Percentiles rank a stretch among this genome's conserved stretches.
Conservation (phyloP, 169 alveolate genomes). For the Cryptosporidium felis region DNA sequence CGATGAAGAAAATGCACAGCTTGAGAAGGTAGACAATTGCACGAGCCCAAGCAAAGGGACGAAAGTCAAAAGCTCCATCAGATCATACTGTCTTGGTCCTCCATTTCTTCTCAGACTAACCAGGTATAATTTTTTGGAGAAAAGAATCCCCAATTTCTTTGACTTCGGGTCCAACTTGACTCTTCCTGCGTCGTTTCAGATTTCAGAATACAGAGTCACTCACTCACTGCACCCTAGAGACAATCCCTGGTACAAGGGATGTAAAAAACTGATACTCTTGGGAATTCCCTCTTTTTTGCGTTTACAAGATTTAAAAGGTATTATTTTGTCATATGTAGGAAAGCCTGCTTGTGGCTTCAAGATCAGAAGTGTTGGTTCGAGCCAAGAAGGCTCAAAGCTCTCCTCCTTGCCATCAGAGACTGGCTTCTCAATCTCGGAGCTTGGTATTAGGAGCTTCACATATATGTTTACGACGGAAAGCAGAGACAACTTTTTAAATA, state of each 20-base stretch:
- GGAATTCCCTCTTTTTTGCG: constrained; percentile 52
- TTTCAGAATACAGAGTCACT: not conserved
- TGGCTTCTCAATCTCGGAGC: constrained; percentile 6
- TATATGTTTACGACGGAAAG: constrained; percentile 46
- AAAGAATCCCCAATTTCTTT: constrained; percentile 12
- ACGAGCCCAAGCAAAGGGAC: not conserved
- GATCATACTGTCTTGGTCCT: constrained; percentile 18
- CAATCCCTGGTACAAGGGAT: constrained; percentile 68
- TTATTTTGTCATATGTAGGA: not conserved
- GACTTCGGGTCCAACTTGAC: constrained; percentile 51
- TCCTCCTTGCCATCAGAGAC: not conserved
- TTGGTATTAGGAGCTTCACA: constrained; percentile 26
- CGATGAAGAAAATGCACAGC: not conserved
- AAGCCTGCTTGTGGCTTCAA: not conserved
- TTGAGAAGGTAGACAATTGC: not conserved
- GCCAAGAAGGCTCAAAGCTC: not conserved
- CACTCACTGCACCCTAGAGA: constrained; percentile 26
- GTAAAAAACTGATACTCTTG: constrained; percentile 3
- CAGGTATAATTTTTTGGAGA: constrained; percentile 35
- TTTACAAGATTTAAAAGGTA: not conserved
- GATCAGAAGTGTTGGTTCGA: too few species aligned
- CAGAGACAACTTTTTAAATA: constrained; percentile 2
- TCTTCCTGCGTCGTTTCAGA: constrained; percentile 26
- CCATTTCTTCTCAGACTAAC: constrained; percentile 40
- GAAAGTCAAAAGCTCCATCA: not conserved